phyloP scores from a whole-genome alignment of 1,284 basidiomycete genomes.

The Sporisorium sorghi region DNA sequence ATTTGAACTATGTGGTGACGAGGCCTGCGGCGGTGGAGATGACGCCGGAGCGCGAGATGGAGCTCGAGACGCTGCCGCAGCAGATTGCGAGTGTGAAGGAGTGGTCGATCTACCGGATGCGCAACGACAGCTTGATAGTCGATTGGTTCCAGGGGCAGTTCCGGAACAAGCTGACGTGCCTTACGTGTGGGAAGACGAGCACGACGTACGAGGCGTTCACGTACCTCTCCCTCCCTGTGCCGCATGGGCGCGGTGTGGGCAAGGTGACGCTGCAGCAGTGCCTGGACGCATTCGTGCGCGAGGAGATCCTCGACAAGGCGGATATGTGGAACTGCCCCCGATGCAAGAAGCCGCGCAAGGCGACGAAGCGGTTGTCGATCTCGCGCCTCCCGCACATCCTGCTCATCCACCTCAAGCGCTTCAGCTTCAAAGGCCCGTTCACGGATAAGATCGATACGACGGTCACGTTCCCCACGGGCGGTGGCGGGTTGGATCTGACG shows the following conservation, averaged over 20 bases:
- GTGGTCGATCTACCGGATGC: constrained; percentile 62
- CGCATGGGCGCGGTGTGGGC: constrained; percentile 73
- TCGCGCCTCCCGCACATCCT: constrained; percentile 90
- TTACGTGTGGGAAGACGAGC: constrained; percentile 77
- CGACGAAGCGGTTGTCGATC: constrained; percentile 85
- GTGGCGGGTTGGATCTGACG: constrained; percentile 84
- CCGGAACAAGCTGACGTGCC: constrained; percentile 66
- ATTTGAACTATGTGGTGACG: constrained; percentile 56
- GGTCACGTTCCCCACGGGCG: constrained; percentile 78
- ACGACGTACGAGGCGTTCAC: constrained; percentile 86
- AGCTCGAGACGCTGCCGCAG: constrained; percentile 79
- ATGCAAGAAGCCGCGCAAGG: constrained; percentile 86
- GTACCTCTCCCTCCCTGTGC: constrained; percentile 66
- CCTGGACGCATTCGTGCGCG: constrained; percentile 88
- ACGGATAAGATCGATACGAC: constrained; percentile 79
- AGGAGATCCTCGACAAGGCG: constrained; percentile 90
- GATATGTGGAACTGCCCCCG: constrained; percentile 91
- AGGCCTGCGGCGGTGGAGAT: constrained; percentile 61
- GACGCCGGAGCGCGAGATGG: constrained; percentile 59
- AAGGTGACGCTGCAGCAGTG: constrained; percentile 83
- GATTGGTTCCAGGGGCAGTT: constrained; percentile 66
- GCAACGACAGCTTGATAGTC: constrained; percentile 62
- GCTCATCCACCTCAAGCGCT: constrained; percentile 95
- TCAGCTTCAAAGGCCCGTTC: constrained; percentile 89
- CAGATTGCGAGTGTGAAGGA: constrained; percentile 71